These are phyloP conservation scores for Picea abies DNA, from an alignment of 83 land plant species.

Conservation along the genomic window DNA sequence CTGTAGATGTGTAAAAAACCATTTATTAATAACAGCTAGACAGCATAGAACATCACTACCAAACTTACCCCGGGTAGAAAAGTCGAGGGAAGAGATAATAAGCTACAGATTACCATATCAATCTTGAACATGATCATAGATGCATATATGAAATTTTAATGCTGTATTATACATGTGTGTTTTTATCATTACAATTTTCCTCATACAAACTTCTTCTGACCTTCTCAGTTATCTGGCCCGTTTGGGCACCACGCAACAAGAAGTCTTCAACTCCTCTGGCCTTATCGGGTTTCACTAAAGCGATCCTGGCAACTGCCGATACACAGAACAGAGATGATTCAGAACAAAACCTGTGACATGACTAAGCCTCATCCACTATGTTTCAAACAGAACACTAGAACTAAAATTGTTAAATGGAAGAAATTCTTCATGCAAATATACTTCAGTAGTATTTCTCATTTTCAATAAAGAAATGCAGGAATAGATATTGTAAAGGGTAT, in stretches of 20 bases:
- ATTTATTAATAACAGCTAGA: not conserved
- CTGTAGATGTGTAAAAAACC: conserved; percentile 36
- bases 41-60: not conserved
- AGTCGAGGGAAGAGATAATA: not conserved
- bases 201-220: conserved; percentile 25
- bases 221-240: conserved; percentile 96
- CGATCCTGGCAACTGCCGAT: conserved; percentile 86
- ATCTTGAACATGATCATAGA: not conserved
- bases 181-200: not conserved
- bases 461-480: too few species aligned
- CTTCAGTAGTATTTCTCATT: too few species aligned
- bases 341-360: conserved; percentile 4
- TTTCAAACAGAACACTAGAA: not conserved
- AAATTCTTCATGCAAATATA: not conserved
- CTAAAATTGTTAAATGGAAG: not conserved
- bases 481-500: too few species aligned
- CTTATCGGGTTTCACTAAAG: conserved; percentile 97
- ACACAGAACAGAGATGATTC: not conserved
- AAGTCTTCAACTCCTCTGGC: conserved; percentile 96
- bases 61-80: not conserved
- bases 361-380: not conserved
- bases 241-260: conserved; percentile 75
- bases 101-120: not conserved
- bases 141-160: not conserved
- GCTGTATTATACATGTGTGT: not conserved